A percentile compares a stretch with the other conserved stretches of the same genome.
These are phyloP conservation scores for Psidium friedrichsthalianum DNA, from an alignment of 345 rosid genomes.

Conservation along the genomic window DNA sequence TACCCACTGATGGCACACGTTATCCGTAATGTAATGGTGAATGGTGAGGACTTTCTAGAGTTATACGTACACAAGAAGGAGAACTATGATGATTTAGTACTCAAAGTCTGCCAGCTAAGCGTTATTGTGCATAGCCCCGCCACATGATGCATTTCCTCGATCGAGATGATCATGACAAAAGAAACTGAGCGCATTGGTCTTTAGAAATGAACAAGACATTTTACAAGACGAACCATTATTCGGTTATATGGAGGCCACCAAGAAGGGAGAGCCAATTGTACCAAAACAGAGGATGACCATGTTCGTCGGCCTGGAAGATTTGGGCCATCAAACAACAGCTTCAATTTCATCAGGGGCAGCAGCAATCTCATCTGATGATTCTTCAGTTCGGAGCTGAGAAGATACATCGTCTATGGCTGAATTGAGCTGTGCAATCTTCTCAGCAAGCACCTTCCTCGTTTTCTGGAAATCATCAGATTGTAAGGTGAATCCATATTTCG, in stretches of 20 bases:
- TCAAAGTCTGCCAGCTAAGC: background rate
- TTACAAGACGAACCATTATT: background rate
- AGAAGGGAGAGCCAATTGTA: background rate
- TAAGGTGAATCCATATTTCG: background rate
- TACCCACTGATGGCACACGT: background rate
- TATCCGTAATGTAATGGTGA: background rate
- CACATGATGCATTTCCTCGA: background rate
- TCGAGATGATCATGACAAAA: background rate
- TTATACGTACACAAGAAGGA: background rate
- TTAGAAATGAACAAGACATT: background rate
- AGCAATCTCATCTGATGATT: conserved; percentile 43
- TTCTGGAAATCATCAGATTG: conserved; percentile 32
- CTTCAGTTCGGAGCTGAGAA: conserved; percentile 62
- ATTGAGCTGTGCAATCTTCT: conserved; percentile 83
- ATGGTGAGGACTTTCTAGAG: background rate
- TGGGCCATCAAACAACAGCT: conserved; percentile 30
- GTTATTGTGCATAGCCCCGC: background rate
- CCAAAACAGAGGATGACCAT: background rate
- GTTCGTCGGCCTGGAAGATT: background rate
- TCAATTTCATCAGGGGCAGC: conserved; percentile 57
- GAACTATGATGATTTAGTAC: background rate
- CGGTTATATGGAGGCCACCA: background rate
- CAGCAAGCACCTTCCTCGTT: conserved; percentile 66
- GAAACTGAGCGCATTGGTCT: background rate
- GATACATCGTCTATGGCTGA: conserved; percentile 85